Evolutionary conservation across 176 grass and related monocot species (phyloP), one percentile per base, ranked within the genome.

Genomic region (Poa pratensis): DNA sequence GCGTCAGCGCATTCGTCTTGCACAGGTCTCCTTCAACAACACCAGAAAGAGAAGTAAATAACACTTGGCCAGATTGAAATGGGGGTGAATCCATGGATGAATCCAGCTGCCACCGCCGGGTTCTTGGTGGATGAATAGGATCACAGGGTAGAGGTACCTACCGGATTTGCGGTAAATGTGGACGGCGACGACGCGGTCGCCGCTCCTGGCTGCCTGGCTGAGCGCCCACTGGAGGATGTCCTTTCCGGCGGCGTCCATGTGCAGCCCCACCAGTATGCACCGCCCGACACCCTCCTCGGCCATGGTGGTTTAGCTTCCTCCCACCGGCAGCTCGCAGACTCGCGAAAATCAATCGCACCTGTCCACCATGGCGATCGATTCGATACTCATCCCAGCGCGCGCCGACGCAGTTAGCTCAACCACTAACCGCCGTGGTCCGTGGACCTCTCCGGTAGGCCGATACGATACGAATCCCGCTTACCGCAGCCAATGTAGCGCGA

Each of bases 91-190:
- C 14, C 1, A 17, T 7, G 72, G 73, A 49, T 51, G 50, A 61
- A 19, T 62, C 7, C 73, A 90, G 73, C 61, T 59, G 14, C 74
- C 45, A 28, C 37, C 5, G 22, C 71, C 22, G 39, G 14, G 24
- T 75, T 70, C 50, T 61, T 45, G 51, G 19, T 28, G 11, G 35
- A 50, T 26, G 57, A 20, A 71, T 5, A 39, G 7, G 13, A 18
- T 66, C 46, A 49, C 13, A 66, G 45, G 46, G 3, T 7, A 7
- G 3, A 4, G 70, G 70, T 5, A 51, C 65, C 45, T 81, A 98
- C 96, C 87, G 53, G 94, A 96, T 77, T 96, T 94, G 67, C 94
- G 87, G 94, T 94, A 99, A 92, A 96, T 90, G 88, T 96, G 92
- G 40, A 96, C 88, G 61, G 92, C 94, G 35, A 96, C 82, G 65